These are phyloP conservation scores for Luvunga scandens DNA, from an alignment of 345 rosid genomes.

Conservation along the genomic window DNA sequence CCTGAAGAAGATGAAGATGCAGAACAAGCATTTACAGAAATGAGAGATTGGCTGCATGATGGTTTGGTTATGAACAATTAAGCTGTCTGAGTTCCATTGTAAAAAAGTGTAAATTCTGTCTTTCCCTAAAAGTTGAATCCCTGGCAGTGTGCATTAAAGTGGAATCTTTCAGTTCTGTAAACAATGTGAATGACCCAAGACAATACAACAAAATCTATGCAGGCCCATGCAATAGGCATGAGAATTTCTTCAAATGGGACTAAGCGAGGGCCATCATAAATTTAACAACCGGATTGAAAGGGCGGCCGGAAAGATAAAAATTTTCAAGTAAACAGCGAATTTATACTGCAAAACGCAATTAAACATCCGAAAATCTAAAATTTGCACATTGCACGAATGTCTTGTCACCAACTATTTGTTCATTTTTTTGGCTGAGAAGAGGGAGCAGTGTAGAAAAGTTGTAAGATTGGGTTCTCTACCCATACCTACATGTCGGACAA, in stretches of 20 bases:
- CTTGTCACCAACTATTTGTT: neutral
- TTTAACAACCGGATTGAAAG: too few species aligned
- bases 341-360: neutral
- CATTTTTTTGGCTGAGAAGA: too few species aligned
- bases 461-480: neutral
- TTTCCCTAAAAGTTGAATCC: neutral
- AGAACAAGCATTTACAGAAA: conserved; percentile 57
- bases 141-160: too few species aligned
- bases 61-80: conserved; percentile 31
- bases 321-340: neutral
- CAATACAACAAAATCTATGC: neutral
- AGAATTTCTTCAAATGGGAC: neutral
- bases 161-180: too few species aligned
- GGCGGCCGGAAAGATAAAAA: too few species aligned
- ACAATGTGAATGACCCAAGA: neutral
- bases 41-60: conserved; percentile 74
- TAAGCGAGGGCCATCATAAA: too few species aligned
- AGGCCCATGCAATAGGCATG: neutral
- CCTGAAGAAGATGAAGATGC: conserved; percentile 80
- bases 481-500: too few species aligned
- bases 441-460: too few species aligned
- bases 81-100: neutral
- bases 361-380: neutral
- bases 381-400: neutral
- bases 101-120: neutral